Evolutionary conservation across 495 filamentous ascomycete genomes (phyloP), one percentile per base, ranked within the genome.

Genomic region (Venustampulla echinocandica): DNA sequence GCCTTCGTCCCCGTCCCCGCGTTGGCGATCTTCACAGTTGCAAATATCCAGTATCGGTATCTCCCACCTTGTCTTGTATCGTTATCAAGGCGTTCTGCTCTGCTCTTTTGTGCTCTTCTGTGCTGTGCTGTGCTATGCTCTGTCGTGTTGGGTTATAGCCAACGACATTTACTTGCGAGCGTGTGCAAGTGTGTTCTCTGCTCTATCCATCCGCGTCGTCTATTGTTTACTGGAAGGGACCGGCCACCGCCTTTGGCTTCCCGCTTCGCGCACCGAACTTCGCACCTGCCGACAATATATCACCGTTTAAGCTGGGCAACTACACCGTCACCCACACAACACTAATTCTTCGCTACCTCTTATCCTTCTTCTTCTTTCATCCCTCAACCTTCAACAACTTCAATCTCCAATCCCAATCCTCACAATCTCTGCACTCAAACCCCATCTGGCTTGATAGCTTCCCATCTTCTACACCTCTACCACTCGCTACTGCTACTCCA

Each of bases 401-500:
- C 33, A 15, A 55, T 45, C 49, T 43, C 34, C 33, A 48, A 42
- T 30, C 30, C 24, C 42, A 53, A 28, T 42, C 34, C 46, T 54
- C 44, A 40, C 48, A 58, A 52, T 50, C 47, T 55, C 57, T 60
- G 55, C 51, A 50, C 38, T 46, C 52, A 38, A 44, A 25, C 39
- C 21, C 36, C 42, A 50, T 59, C 57, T 57, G 54, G 57, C 57
- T 55, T 32, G 57, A 53, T 60, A 60, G 57, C 57, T 57, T 48
- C 43, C 53, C 57, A 60, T 60, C 57, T 55, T 55, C 47, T 49
- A 60, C 46, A 54, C 39, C 23, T 37, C 30, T 19, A 40, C 48
- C 57, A 44, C 47, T 57, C 57, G 50, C 54, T 57, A 53, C 47
- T 47, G 36, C 47, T 34, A 38, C 42, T 34, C 24, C 10, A 39